Evolutionary conservation across 1,284 basidiomycete genomes (phyloP).

Genomic region (Malassezia slooffiae): DNA sequence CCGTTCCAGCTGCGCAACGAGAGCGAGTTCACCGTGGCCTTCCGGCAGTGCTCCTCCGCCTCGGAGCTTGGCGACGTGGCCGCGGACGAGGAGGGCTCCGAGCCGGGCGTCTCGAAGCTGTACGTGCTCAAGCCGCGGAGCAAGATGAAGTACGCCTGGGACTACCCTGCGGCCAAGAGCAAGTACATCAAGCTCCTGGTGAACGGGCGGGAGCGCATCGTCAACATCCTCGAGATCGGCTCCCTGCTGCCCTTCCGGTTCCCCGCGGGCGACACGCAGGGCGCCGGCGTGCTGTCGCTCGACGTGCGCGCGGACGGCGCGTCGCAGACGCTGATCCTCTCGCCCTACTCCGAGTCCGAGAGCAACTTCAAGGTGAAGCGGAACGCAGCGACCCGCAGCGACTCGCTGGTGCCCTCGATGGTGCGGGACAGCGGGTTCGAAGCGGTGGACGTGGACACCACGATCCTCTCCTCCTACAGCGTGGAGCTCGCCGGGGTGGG

Average conservation of each 20-base stretch:
- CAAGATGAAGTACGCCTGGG: conserved; percentile 75
- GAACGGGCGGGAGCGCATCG: conserved; percentile 59
- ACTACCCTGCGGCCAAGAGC: conserved; percentile 71
- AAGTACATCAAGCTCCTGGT: conserved; percentile 64
- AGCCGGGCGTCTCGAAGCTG: conserved; percentile 29
- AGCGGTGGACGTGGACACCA: conserved; percentile 63
- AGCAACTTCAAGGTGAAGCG: conserved; percentile 79
- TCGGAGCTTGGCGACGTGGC: conserved; percentile 2
- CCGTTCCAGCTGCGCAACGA: conserved; percentile 85
- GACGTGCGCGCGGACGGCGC: conserved; percentile 85
- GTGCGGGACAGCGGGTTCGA: conserved; percentile 57
- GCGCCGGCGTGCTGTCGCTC: conserved; percentile 61
- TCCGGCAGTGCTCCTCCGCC: conserved; percentile 55
- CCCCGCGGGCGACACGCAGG: conserved; percentile 40
- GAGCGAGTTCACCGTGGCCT: conserved; percentile 61
- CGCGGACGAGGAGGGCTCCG: conserved; percentile 23
- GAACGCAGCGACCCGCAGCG: conserved; percentile 53
- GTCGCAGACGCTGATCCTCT: conserved; percentile 75
- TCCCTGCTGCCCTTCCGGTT: conserved; percentile 82
- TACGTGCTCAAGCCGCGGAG: conserved; percentile 57
- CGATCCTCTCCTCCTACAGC: conserved; percentile 59
- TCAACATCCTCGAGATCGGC: conserved; percentile 96
- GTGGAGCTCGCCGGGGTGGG: conserved; percentile 84
- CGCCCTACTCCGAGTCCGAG: conserved; percentile 70
- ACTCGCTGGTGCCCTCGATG: conserved; percentile 57